Percentiles rank a stretch among this genome's conserved stretches.
phyloP scores from a whole-genome alignment of 257 asterid species.

The Eucommia ulmoides region DNA sequence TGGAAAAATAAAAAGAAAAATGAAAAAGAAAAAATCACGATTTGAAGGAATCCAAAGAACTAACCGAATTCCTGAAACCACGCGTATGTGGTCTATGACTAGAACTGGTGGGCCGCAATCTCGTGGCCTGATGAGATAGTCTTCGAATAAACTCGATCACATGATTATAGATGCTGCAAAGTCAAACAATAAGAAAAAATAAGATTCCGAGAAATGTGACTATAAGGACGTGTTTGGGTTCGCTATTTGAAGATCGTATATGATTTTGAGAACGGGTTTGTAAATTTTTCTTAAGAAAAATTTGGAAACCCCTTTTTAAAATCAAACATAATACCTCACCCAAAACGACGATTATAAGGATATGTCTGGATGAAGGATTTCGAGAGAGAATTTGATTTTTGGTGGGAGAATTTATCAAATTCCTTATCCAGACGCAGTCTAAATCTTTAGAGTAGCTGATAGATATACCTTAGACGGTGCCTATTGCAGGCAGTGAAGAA shows the following conservation, averaged over 20 bases:
- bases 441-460: too few species aligned
- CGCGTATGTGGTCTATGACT: conserved; percentile 8
- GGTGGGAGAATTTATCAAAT: too few species aligned
- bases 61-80: conserved; percentile 12
- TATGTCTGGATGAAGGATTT: background rate
- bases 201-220: too few species aligned
- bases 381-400: background rate
- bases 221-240: background rate
- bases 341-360: background rate
- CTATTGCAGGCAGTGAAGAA: conserved; percentile 81
- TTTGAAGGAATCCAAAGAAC: conserved; percentile 2
- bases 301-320: background rate
- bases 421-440: too few species aligned
- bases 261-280: background rate
- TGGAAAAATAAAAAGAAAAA: background rate
- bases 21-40: background rate
- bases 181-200: too few species aligned
- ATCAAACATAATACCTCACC: background rate
- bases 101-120: conserved; percentile 10
- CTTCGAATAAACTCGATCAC: conserved; percentile 16
- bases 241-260: background rate
- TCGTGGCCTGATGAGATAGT: conserved; percentile 14
- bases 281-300: background rate
- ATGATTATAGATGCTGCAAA: conserved; percentile 34
- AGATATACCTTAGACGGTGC: conserved; percentile 75